These are phyloP conservation scores for Rhodosporidiobolus sp. DNA, from an alignment of 768 basidiomycete species.

Conservation along the genomic window DNA sequence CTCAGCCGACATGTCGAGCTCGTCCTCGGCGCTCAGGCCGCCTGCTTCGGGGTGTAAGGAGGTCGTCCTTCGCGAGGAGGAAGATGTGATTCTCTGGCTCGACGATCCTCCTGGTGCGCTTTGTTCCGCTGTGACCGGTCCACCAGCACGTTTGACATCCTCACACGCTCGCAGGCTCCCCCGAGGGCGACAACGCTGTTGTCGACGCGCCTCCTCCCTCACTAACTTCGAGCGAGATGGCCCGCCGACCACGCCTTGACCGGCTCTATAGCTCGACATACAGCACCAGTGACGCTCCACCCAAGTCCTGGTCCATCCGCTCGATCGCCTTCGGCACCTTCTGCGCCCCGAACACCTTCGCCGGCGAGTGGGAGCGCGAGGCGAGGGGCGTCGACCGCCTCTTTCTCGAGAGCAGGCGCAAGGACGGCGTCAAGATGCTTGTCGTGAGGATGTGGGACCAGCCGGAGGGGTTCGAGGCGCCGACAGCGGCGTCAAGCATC, in stretches of 20 bases:
- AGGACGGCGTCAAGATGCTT: not conserved
- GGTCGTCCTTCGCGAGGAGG: not conserved
- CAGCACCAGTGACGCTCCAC: not conserved
- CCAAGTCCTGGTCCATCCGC: not conserved
- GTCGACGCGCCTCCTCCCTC: too few relatives aligned
- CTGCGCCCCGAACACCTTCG: not conserved
- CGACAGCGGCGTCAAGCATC: not conserved
- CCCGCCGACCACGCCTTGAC: not conserved
- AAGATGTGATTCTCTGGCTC: too few relatives aligned
- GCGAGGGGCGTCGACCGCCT: not conserved
- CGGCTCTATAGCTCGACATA: not conserved
- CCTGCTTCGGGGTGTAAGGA: not conserved
- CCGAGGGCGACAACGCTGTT: too few relatives aligned
- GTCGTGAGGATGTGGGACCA: constrained; percentile 6
- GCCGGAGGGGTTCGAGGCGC: too few relatives aligned
- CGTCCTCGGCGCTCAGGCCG: not conserved
- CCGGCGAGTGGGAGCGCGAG: not conserved
- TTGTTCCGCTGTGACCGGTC: too few relatives aligned
- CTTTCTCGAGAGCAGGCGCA: not conserved
- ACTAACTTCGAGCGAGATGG: not conserved
- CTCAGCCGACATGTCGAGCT: not conserved
- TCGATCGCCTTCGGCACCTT: constrained; percentile 7
- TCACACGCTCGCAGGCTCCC: too few relatives aligned
- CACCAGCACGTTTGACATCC: not conserved
- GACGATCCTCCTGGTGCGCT: too few relatives aligned